Evolutionary conservation across 2,329 filamentous ascomycete genomes (phyloP).

Genomic region (Fusarium nodosum): DNA sequence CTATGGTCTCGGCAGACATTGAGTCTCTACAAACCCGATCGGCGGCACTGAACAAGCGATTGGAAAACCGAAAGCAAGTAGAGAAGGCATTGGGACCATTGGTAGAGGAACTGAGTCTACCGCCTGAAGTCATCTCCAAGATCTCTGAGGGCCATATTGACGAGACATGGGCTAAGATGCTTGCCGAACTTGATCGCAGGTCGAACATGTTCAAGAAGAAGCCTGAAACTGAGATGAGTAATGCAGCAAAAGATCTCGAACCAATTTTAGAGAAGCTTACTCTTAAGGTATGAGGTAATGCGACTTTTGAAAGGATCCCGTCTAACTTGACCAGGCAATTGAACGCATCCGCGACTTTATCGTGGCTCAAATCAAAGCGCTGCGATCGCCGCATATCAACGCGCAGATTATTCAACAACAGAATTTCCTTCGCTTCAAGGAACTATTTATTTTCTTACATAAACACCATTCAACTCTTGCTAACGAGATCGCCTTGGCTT

Average conservation of each 20-base stretch:
- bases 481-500: constrained; percentile 91
- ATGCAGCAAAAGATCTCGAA: constrained; percentile 84
- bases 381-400: constrained; percentile 96
- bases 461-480: constrained; percentile 86
- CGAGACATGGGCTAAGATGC: constrained; percentile 85
- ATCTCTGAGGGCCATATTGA: constrained; percentile 92
- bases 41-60: constrained; percentile 81
- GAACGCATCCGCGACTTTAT: constrained; percentile 95
- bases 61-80: constrained; percentile 90
- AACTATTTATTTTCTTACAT: constrained; percentile 87
- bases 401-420: constrained; percentile 97
- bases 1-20: constrained; percentile 92
- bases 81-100: constrained; percentile 89
- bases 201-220: constrained; percentile 79
- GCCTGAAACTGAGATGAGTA: constrained; percentile 72
- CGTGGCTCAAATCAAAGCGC: constrained; percentile 92
- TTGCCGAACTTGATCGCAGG: constrained; percentile 87
- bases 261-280: constrained; percentile 88
- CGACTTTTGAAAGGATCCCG: not conserved
- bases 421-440: constrained; percentile 88
- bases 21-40: constrained; percentile 93
- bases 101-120: constrained; percentile 91
- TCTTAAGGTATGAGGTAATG: constrained; percentile 71
- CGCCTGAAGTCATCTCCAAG: constrained; percentile 84
- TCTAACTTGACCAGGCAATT: constrained; percentile 70